Percentiles rank a stretch among this genome's conserved stretches.
phyloP scores from a whole-genome alignment of 306 rosid genomes.

The Casuarina equisetifolia region DNA sequence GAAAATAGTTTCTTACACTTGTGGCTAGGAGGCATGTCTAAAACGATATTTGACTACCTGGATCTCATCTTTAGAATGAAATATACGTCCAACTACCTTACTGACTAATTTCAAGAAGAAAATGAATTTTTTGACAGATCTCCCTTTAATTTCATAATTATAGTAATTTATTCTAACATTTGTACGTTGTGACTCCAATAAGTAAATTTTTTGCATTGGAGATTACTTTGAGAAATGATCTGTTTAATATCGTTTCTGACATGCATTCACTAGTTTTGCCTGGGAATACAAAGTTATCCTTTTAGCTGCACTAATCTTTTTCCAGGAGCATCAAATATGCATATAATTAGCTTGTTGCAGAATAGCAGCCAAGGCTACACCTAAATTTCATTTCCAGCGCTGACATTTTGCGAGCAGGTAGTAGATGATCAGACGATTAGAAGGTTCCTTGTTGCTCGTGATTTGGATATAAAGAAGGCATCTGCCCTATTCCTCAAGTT shows the following conservation, averaged over 20 bases:
- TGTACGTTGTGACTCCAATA: neutral
- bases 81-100: no score
- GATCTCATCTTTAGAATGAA: no score
- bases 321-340: neutral
- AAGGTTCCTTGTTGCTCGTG: constrained; percentile 62
- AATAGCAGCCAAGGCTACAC: neutral
- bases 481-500: constrained; percentile 56
- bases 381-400: neutral
- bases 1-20: no score
- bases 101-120: no score
- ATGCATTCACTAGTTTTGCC: neutral
- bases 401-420: constrained; percentile 35
- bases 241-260: neutral
- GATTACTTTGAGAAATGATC: neutral
- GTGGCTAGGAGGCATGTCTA: no score
- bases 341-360: neutral
- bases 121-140: no score
- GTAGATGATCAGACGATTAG: constrained; percentile 56
- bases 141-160: neutral
- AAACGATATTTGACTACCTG: no score
- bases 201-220: neutral
- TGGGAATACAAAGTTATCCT: neutral
- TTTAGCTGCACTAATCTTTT: neutral
- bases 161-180: neutral
- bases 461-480: constrained; percentile 47